Conservation (phyloP, 176 grass and related monocot genomes). For the Alloteropsis semialata region DNA sequence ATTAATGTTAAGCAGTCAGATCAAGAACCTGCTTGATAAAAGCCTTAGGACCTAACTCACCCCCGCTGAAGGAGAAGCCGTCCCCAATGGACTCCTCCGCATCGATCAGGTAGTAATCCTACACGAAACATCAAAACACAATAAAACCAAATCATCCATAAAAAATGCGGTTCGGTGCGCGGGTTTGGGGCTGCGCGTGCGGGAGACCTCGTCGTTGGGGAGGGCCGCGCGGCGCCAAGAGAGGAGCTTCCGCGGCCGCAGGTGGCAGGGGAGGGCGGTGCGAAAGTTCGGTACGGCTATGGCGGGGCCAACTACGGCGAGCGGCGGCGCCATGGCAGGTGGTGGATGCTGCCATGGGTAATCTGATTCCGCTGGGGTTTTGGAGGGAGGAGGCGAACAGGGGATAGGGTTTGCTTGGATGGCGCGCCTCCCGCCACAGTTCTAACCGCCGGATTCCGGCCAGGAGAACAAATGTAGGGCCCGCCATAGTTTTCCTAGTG, state of each 20-base stretch:
- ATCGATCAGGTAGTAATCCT: constrained; percentile 83
- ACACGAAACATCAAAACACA: neutral
- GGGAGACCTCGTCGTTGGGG: constrained; percentile 55
- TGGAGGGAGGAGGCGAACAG: constrained; percentile 18
- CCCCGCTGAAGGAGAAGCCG: constrained; percentile 90
- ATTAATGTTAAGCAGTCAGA: neutral
- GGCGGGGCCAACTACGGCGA: constrained; percentile 32
- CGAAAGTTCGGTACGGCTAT: constrained; percentile 27
- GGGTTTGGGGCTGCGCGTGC: neutral
- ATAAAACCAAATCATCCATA: neutral
- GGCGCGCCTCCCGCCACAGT: constrained; percentile 46
- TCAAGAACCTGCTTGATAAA: neutral
- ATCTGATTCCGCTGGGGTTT: constrained; percentile 38
- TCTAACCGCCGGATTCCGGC: constrained; percentile 7
- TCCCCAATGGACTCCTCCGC: constrained; percentile 73
- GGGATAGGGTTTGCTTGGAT: constrained; percentile 79
- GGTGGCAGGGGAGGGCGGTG: constrained; percentile 7
- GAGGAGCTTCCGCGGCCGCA: constrained; percentile 24
- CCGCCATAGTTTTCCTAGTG: too few relatives aligned
- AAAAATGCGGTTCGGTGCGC: too few relatives aligned
- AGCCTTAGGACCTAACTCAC: constrained; percentile 19
- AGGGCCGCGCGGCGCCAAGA: constrained; percentile 39
- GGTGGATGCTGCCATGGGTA: constrained; percentile 20
- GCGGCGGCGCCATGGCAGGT: constrained; percentile 53
- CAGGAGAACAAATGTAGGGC: too few relatives aligned